These are phyloP conservation scores for Dioscorea alata DNA, from an alignment of 106 monocot genomes.

Conservation along the genomic window DNA sequence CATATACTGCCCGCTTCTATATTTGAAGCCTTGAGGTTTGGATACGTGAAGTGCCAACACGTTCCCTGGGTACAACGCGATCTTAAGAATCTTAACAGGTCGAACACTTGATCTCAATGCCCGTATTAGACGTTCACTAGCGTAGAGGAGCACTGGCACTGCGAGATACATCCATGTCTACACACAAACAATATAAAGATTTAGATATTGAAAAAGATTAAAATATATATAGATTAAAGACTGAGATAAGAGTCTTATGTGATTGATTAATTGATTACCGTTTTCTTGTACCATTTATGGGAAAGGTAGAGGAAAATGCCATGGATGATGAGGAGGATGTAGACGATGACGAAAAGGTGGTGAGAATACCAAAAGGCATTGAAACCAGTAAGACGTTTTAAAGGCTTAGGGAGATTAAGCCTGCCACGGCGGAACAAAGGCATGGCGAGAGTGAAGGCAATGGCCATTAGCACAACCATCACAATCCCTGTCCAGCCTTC, in stretches of 20 bases:
- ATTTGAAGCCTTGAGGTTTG: slow-evolving; percentile 1
- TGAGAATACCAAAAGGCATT: slow-evolving; percentile 15
- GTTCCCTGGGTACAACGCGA: slow-evolving; percentile 1
- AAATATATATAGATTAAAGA: too few relatives aligned
- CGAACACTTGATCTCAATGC: not conserved
- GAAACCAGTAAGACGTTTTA: not conserved
- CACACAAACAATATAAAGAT: not conserved
- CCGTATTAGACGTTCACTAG: not conserved
- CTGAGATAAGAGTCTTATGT: too few relatives aligned
- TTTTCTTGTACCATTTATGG: slow-evolving; percentile 1
- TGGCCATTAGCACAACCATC: slow-evolving; percentile 6
- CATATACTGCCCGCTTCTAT: slow-evolving; percentile 3
- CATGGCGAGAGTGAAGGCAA: not conserved
- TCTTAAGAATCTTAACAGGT: not conserved
- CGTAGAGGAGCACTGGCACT: not conserved
- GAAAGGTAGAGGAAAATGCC: slow-evolving; percentile 1
- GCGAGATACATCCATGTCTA: slow-evolving; percentile 4
- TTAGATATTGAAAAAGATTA: too few relatives aligned
- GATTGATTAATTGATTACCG: not conserved
- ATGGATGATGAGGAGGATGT: slow-evolving; percentile 8
- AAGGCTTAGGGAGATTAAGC: not conserved
- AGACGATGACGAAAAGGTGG: slow-evolving; percentile 7
- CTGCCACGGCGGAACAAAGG: not conserved
- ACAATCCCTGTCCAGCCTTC: slow-evolving; percentile 7
- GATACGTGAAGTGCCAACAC: not conserved